Evolutionary conservation across 1,284 basidiomycete species (phyloP).

Genomic region (Trichosporon asahii): DNA sequence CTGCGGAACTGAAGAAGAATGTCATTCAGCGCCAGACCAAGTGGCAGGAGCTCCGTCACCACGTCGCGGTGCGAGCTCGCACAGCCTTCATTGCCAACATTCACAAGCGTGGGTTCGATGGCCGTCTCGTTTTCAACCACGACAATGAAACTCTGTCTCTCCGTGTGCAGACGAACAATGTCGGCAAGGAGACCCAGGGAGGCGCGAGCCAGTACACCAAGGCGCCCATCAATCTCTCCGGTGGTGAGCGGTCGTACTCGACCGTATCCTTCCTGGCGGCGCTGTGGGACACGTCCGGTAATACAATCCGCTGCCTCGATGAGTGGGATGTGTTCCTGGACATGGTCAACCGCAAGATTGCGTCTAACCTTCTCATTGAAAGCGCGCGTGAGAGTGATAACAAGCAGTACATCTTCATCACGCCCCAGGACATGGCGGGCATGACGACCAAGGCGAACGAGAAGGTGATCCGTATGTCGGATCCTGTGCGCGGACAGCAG

Average conservation of each 20-base stretch:
- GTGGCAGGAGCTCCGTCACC: slow-evolving; percentile 83
- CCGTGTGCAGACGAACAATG: slow-evolving; percentile 32
- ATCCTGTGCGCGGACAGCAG: slow-evolving; percentile 42
- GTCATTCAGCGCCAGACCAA: slow-evolving; percentile 60
- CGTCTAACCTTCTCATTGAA: slow-evolving; percentile 91
- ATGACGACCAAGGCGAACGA: slow-evolving; percentile 33
- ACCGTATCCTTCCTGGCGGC: slow-evolving; percentile 90
- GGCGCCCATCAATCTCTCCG: slow-evolving; percentile 63
- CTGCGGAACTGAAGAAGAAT: slow-evolving; percentile 16
- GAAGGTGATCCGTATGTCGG: slow-evolving; percentile 42
- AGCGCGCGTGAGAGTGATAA: slow-evolving; percentile 76
- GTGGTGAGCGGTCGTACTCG: slow-evolving; percentile 95
- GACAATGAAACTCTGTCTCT: slow-evolving; percentile 58
- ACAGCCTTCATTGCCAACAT: slow-evolving; percentile 77
- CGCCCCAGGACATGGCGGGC: slow-evolving; percentile 58
- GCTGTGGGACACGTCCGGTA: slow-evolving; percentile 91
- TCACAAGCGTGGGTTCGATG: slow-evolving; percentile 77
- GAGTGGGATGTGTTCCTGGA: slow-evolving; percentile 94
- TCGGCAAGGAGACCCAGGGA: neutral
- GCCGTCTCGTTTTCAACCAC: slow-evolving; percentile 77
- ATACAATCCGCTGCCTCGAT: slow-evolving; percentile 89
- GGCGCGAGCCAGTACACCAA: slow-evolving; percentile 55
- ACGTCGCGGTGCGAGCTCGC: slow-evolving; percentile 81
- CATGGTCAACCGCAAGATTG: slow-evolving; percentile 82
- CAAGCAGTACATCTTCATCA: slow-evolving; percentile 89